Evolutionary conservation across 2,329 filamentous ascomycete species (phyloP).

Genomic region (Calonectria hongkongensis): DNA sequence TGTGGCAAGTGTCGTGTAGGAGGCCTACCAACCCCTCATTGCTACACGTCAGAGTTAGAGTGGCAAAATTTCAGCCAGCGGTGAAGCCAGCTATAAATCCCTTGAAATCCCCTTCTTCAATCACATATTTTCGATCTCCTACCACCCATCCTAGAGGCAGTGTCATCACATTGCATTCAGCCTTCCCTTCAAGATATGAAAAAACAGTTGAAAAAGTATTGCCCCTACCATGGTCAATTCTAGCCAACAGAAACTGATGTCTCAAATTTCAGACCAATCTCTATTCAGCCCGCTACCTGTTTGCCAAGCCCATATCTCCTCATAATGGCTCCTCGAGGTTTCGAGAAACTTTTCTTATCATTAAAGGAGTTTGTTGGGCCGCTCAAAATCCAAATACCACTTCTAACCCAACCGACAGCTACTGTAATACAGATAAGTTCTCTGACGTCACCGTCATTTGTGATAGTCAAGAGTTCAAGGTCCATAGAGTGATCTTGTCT

Average conservation of each 20-base stretch:
- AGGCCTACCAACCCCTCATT: background rate
- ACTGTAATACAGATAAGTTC: constrained; percentile 8
- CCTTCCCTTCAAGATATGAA: too few relatives aligned
- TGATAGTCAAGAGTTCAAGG: constrained; percentile 36
- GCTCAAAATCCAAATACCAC: background rate
- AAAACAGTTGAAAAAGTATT: too few relatives aligned
- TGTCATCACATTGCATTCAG: too few relatives aligned
- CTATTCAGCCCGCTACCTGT: too few relatives aligned
- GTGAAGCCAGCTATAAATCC: background rate
- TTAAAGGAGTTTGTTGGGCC: background rate
- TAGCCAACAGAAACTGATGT: background rate
- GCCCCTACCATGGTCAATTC: background rate
- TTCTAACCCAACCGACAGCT: background rate
- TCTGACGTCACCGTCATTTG: constrained; percentile 25
- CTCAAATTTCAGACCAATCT: too few relatives aligned
- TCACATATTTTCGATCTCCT: background rate
- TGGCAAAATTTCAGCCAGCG: background rate
- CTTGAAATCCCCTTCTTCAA: background rate
- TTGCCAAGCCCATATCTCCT: background rate
- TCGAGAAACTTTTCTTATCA: background rate
- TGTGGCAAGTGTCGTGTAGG: background rate
- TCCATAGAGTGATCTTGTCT: constrained; percentile 41
- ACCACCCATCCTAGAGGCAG: too few relatives aligned
- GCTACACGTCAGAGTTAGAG: background rate
- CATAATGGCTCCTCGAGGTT: background rate